A percentile compares a stretch with the other conserved stretches of the same genome.
These are phyloP conservation scores for Xerocomellus chrysenteron DNA, from an alignment of 768 basidiomycete species.

Conservation along the genomic window DNA sequence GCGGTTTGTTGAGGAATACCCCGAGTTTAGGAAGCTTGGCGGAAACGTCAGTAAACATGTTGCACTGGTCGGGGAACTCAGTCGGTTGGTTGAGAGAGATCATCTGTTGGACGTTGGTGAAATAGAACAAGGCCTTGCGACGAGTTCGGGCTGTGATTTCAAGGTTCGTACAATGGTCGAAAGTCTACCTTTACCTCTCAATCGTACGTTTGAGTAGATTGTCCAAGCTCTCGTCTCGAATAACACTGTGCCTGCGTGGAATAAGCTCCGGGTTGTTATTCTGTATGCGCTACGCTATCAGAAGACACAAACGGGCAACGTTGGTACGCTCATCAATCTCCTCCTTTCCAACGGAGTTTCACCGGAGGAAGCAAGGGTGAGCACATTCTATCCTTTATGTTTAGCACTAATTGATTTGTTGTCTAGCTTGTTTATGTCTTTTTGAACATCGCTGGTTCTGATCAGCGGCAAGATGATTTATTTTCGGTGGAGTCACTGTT, in stretches of 20 bases:
- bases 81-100: conserved; percentile 82
- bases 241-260: conserved; percentile 63
- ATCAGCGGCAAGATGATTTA: conserved; percentile 95
- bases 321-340: conserved; percentile 73
- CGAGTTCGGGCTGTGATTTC: conserved; percentile 86
- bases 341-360: conserved; percentile 74
- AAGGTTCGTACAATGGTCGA: conserved; percentile 49
- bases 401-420: conserved; percentile 8
- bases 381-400: conserved; percentile 3
- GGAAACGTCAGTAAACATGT: conserved; percentile 99
- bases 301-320: conserved; percentile 80
- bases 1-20: conserved; percentile 95
- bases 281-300: conserved; percentile 94
- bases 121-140: conserved; percentile 94
- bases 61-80: conserved; percentile 93
- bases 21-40: conserved; percentile 93
- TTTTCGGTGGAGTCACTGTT: conserved; percentile 95
- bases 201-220: conserved; percentile 44
- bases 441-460: conserved; percentile 89
- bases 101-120: conserved; percentile 89
- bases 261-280: conserved; percentile 88
- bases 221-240: conserved; percentile 80
- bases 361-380: conserved; percentile 71
- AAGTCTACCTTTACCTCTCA: background rate
- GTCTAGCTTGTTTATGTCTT: conserved; percentile 87